Evolutionary conservation across 1,284 basidiomycete species (phyloP).

Genomic region (Spongispora temasekensis): DNA sequence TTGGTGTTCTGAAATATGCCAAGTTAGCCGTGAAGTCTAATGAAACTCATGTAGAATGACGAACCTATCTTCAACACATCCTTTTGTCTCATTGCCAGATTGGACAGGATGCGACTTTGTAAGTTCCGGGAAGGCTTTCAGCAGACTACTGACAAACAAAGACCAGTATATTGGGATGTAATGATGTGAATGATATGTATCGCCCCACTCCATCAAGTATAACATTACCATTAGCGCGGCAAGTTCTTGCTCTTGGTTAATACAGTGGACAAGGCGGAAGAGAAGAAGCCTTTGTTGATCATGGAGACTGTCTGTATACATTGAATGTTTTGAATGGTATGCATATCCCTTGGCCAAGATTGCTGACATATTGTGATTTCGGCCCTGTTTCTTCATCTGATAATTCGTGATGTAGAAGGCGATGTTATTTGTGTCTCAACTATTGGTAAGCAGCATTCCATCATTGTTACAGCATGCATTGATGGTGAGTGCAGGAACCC

Average conservation of each 20-base stretch:
- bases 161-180: conserved; percentile 12
- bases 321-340: background rate
- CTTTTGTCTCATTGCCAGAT: no score
- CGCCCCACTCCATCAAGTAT: conserved; percentile 9
- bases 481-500: conserved; percentile 6
- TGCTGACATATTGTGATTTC: conserved; percentile 14
- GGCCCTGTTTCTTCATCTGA: conserved; percentile 31
- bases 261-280: background rate
- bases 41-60: no score
- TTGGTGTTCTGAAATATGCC: no score
- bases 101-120: background rate
- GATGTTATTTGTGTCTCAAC: conserved; percentile 23
- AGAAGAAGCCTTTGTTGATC: background rate
- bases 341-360: background rate
- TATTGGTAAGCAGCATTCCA: conserved; percentile 30
- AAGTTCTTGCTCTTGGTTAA: conserved; percentile 5
- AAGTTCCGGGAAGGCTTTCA: background rate
- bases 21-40: no score
- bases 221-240: background rate
- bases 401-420: conserved; percentile 34
- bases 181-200: background rate
- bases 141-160: background rate
- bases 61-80: no score
- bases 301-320: background rate
- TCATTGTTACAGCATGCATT: conserved; percentile 32